These are phyloP conservation scores for Penicillium waksmanii DNA, from an alignment of 495 filamentous ascomycete genomes.

Conservation along the genomic window DNA sequence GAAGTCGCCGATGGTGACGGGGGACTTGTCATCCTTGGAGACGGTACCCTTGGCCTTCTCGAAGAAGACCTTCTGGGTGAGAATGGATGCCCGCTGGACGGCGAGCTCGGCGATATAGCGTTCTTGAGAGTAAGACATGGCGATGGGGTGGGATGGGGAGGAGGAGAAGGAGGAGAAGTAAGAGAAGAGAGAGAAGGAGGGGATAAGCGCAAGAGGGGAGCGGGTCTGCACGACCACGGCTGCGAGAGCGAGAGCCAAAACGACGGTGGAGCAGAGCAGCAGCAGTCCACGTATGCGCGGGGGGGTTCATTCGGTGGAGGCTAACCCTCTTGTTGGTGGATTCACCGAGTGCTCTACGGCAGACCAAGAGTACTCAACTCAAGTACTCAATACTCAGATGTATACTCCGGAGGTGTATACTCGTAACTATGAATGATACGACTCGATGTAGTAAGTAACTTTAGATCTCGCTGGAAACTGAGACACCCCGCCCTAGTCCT, in stretches of 20 bases:
- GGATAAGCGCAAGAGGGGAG: conserved; percentile 46
- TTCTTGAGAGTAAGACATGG: conserved; percentile 74
- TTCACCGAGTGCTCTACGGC: neutral
- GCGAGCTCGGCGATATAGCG: conserved; percentile 86
- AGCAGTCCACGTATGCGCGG: conserved; percentile 17
- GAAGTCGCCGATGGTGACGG: conserved; percentile 97
- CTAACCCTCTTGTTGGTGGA: neutral
- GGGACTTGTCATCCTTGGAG: conserved; percentile 91
- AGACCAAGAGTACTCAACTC: no score
- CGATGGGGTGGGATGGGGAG: conserved; percentile 35
- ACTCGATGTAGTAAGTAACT: no score
- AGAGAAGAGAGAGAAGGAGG: conserved; percentile 32
- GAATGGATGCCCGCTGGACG: conserved; percentile 83
- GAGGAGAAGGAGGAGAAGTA: conserved; percentile 28
- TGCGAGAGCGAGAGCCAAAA: conserved; percentile 53
- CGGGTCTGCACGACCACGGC: conserved; percentile 46
- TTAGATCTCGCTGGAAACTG: neutral
- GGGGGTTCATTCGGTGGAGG: neutral
- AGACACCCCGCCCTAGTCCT: conserved; percentile 13
- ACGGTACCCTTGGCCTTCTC: conserved; percentile 90
- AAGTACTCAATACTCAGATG: no score
- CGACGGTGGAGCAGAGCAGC: conserved; percentile 47
- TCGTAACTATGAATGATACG: neutral
- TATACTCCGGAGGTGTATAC: neutral
- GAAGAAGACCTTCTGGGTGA: conserved; percentile 93